phyloP scores from a whole-genome alignment of 768 basidiomycete species.

The Pleurotus tuber-regium region DNA sequence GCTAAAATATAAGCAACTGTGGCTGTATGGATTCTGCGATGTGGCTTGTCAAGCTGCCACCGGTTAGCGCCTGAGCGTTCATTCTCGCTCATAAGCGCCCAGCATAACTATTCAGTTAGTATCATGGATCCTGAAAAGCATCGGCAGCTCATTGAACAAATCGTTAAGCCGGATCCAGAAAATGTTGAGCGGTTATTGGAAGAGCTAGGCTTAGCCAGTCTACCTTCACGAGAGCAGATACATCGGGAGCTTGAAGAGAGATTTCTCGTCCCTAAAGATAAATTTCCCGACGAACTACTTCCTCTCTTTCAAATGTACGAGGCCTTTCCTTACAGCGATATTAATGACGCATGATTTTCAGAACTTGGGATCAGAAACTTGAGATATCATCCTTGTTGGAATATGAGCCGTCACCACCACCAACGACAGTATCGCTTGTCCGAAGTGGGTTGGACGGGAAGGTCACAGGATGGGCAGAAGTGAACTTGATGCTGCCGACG shows the following conservation, averaged over 20 bases:
- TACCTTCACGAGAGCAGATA: slow-evolving; percentile 60
- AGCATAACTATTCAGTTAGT: slow-evolving; percentile 1
- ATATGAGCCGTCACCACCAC: slow-evolving; percentile 67
- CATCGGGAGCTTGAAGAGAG: slow-evolving; percentile 71
- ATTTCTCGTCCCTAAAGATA: slow-evolving; percentile 66
- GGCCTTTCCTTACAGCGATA: slow-evolving; percentile 9
- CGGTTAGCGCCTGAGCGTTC: too few species aligned
- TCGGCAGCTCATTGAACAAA: slow-evolving; percentile 39
- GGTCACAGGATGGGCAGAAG: slow-evolving; percentile 82
- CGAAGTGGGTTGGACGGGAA: slow-evolving; percentile 78
- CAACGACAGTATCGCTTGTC: slow-evolving; percentile 71
- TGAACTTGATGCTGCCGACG: slow-evolving; percentile 22
- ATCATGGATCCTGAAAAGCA: slow-evolving; percentile 32
- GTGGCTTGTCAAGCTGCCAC: too few species aligned
- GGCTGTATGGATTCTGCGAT: too few species aligned
- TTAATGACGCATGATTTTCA: slow-evolving; percentile 28
- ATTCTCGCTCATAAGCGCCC: not conserved
- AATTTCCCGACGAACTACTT: slow-evolving; percentile 70
- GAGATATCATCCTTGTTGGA: slow-evolving; percentile 62
- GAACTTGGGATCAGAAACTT: slow-evolving; percentile 69
- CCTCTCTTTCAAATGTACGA: slow-evolving; percentile 82
- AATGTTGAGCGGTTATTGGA: slow-evolving; percentile 45
- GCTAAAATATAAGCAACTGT: too few species aligned
- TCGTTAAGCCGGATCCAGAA: slow-evolving; percentile 41
- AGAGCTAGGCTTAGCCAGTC: slow-evolving; percentile 52